Conservation (phyloP, 768 basidiomycete genomes). For the Mrakia frigida region DNA sequence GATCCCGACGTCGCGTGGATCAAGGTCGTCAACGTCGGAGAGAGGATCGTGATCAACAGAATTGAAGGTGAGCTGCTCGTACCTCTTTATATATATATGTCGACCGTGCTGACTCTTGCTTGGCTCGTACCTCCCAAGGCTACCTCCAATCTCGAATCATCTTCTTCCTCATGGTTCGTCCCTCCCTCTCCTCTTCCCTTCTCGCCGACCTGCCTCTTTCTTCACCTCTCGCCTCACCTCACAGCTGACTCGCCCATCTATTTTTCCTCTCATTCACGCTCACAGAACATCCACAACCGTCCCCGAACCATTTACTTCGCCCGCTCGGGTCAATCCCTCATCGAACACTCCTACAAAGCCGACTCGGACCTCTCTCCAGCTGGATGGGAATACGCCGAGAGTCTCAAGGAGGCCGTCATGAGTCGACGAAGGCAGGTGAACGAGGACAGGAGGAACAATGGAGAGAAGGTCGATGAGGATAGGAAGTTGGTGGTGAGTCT, state of each 20-base stretch:
- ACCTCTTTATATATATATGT: no score
- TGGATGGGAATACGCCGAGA: slow-evolving; percentile 92
- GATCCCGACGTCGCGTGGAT: slow-evolving; percentile 90
- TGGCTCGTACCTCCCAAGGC: slow-evolving; percentile 32
- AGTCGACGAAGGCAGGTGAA: slow-evolving; percentile 71
- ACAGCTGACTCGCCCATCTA: not conserved
- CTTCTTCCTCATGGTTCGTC: slow-evolving; percentile 82
- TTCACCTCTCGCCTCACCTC: not conserved
- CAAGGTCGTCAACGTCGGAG: slow-evolving; percentile 92
- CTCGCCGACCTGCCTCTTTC: not conserved
- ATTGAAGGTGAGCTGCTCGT: slow-evolving; percentile 41
- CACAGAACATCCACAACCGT: slow-evolving; percentile 80
- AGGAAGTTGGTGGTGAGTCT: slow-evolving; percentile 43
- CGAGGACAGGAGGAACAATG: slow-evolving; percentile 52
- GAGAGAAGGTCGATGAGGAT: slow-evolving; percentile 53
- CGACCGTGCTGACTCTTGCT: not conserved
- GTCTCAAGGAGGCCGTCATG: slow-evolving; percentile 81
- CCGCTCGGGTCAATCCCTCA: slow-evolving; percentile 91
- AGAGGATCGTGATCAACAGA: slow-evolving; percentile 84
- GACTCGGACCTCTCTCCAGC: slow-evolving; percentile 92
- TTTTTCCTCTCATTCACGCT: not conserved
- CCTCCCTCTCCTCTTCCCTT: not conserved
- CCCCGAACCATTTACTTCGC: slow-evolving; percentile 95
- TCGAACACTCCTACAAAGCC: slow-evolving; percentile 98
- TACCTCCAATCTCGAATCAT: slow-evolving; percentile 76